phyloP scores from a whole-genome alignment of 1,139 yeast species.

The Zygoascus sp. region DNA sequence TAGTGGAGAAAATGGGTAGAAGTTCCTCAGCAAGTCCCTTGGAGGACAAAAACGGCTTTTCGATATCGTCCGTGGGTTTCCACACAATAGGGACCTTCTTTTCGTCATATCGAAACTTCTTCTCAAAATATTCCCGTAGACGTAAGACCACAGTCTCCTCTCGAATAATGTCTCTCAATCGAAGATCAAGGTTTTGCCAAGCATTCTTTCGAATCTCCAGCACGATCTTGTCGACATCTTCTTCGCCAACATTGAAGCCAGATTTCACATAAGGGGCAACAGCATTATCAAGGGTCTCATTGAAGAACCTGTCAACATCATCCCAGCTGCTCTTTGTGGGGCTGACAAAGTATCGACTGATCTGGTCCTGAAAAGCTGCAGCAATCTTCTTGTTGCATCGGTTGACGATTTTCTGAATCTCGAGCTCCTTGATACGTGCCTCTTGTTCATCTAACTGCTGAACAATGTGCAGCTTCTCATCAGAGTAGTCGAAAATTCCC shows the following conservation, averaged over 20 bases:
- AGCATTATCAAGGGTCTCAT: conserved; percentile 36
- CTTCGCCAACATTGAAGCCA: conserved; percentile 62
- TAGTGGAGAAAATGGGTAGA: conserved; percentile 57
- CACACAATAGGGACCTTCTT: conserved; percentile 80
- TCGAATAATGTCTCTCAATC: conserved; percentile 49
- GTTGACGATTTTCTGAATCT: conserved; percentile 34
- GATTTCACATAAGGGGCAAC: conserved; percentile 35
- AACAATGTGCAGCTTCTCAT: conserved; percentile 23
- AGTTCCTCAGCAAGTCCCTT: conserved; percentile 52
- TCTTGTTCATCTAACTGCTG: conserved; percentile 32
- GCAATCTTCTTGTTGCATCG: conserved; percentile 27
- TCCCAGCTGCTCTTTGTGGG: conserved; percentile 63
- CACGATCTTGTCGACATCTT: conserved; percentile 42
- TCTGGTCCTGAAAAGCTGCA: conserved; percentile 27
- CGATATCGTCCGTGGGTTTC: conserved; percentile 71
- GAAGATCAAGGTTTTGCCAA: conserved; percentile 61
- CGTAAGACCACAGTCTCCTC: conserved; percentile 34
- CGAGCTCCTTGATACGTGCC: conserved; percentile 30
- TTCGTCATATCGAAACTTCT: conserved; percentile 73
- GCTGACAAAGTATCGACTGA: conserved; percentile 32
- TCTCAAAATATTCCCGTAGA: conserved; percentile 61
- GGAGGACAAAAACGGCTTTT: conserved; percentile 56
- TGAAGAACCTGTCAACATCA: conserved; percentile 47
- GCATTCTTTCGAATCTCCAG: conserved; percentile 48
- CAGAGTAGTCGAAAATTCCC: conserved; percentile 24